Base-by-base conservation (phyloP, 2,329 filamentous ascomycete species). In the Xylaria sp. region DNA sequence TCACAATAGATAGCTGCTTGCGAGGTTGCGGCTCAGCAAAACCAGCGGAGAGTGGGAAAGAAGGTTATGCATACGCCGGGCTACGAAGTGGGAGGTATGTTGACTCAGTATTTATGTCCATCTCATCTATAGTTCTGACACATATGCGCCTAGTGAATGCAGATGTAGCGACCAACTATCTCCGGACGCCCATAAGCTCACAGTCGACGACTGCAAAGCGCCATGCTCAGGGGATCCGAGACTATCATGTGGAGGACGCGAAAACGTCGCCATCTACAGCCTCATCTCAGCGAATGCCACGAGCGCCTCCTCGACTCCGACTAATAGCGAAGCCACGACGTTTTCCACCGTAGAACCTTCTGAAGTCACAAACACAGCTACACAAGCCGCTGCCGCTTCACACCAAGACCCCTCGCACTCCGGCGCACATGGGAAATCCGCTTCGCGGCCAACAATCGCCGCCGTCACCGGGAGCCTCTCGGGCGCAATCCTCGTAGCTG, bases 71-170 rank as follows among this genome's bases (percentile, higher is more conserved):
- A 37, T 75, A 76, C 37, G 71, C 65, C 41, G 76, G 73, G 12
- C 9, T 78, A 23, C 73, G 67, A 61, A 75, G 76, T 58, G 75
- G 75, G 65, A 76, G 68, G 76, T 78, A 69, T 46, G 71, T 67
- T 44, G 18, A 28, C 31, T 44, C 12, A 13, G 1, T 31, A n/a
- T n/a, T n/a, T 56, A n/a, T 12, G 3, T 8, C 13, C 18, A 39
- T 13, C 8, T 65, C 25, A 10, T 48, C n/a, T 51, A 25, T 51
- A 10, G 51, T 41, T 23, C 58, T 67, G 5, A 66, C 39, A 20
- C 15, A 41, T 10, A 15, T 23, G 13, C 25, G 3, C 25, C 5
- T 34, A 78, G 76, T 44, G 73, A 76, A 60, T 78, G 74, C 44
- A 69, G 74, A 44, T 78, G 77, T 55, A 72, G 73, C 6, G 37